Percentiles rank a stretch among this genome's conserved stretches.
Conservation (phyloP, 2,329 filamentous ascomycete species). For the Blastomyces silverae region DNA sequence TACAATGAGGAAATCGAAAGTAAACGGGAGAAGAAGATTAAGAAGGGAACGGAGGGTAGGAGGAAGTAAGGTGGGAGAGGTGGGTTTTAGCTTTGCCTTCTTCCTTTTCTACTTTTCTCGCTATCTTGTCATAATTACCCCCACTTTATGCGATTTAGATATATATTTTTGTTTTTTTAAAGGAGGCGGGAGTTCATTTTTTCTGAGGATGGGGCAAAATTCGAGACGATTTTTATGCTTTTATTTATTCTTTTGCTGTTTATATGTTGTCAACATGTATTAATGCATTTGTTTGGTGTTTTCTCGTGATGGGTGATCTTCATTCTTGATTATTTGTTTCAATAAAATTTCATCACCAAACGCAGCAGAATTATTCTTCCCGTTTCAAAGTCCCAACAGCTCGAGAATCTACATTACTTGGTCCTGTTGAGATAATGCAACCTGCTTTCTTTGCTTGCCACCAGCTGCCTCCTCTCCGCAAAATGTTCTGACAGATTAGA, state of each 20-base stretch:
- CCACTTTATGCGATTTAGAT: background rate
- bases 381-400: background rate
- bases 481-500: background rate
- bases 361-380: background rate
- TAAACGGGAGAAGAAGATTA: constrained; percentile 41
- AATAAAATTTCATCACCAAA: background rate
- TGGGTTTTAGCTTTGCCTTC: constrained; percentile 9
- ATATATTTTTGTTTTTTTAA: background rate
- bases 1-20: constrained; percentile 40
- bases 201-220: background rate
- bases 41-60: constrained; percentile 40
- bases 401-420: background rate
- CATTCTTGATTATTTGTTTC: background rate
- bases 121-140: background rate
- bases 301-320: background rate
- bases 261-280: background rate
- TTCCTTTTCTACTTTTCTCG: background rate
- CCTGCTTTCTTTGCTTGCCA: background rate
- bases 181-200: background rate
- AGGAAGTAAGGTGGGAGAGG: constrained; percentile 27
- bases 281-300: constrained; percentile 14
- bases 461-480: background rate
- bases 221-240: background rate
- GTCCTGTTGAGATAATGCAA: background rate
- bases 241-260: constrained; percentile 3